These are phyloP conservation scores for Veloboletus limbatus DNA, from an alignment of 1,284 basidiomycete species.

Conservation along the genomic window DNA sequence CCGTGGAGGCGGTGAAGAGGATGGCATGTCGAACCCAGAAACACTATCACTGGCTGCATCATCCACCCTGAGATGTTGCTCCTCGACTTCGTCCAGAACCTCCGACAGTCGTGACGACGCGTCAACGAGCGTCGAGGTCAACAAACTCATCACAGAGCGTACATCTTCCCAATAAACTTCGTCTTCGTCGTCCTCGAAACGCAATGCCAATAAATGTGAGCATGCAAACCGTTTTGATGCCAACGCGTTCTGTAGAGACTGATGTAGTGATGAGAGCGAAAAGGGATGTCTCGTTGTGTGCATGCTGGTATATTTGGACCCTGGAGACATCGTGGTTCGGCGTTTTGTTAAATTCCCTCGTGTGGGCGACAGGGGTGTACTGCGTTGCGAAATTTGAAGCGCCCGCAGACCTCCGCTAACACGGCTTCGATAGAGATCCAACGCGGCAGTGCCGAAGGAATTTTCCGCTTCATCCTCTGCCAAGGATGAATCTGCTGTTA, in stretches of 20 bases:
- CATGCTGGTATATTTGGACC: slow-evolving; percentile 57
- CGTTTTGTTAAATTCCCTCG: no score
- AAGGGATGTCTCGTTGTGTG: slow-evolving; percentile 61
- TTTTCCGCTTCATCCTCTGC: slow-evolving; percentile 24
- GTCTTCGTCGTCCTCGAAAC: slow-evolving; percentile 63
- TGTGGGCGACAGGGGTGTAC: no score
- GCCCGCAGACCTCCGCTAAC: slow-evolving; percentile 48
- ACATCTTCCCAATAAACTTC: slow-evolving; percentile 81
- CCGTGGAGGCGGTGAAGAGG: slow-evolving; percentile 7
- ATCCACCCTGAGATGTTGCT: slow-evolving; percentile 19
- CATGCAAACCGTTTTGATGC: slow-evolving; percentile 71
- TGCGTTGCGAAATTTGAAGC: slow-evolving; percentile 36
- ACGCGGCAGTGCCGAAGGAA: slow-evolving; percentile 57
- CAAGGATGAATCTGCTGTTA: slow-evolving; percentile 26
- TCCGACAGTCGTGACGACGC: slow-evolving; percentile 56
- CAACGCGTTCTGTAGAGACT: slow-evolving; percentile 59
- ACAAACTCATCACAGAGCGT: slow-evolving; percentile 62
- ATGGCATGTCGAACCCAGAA: no score
- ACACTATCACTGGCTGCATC: not conserved
- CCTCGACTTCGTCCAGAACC: slow-evolving; percentile 57
- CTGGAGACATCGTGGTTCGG: slow-evolving; percentile 40
- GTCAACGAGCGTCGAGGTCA: slow-evolving; percentile 65
- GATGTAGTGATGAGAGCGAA: slow-evolving; percentile 58
- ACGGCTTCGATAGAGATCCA: slow-evolving; percentile 55
- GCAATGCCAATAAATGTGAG: slow-evolving; percentile 70